Percentiles rank a stretch among this genome's conserved stretches.
Conservation (phyloP, 2,329 filamentous ascomycete genomes). For the Aspergillus arachidicola region DNA sequence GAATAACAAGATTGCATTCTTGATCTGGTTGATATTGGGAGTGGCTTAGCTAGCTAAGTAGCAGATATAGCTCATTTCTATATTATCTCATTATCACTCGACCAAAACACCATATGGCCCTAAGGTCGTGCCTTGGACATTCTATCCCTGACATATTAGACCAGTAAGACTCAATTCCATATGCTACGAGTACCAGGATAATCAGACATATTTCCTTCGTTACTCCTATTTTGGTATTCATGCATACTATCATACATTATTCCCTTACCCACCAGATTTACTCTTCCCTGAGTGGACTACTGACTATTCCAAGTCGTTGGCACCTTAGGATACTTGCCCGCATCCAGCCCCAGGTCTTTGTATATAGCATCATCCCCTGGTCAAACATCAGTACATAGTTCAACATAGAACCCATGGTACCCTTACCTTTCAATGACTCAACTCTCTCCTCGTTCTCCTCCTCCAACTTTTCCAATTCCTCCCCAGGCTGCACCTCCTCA, state of each 20-base stretch:
- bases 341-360: conserved; percentile 59
- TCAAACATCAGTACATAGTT: conserved; percentile 2
- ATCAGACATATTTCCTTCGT: not conserved
- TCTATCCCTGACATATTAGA: too few relatives aligned
- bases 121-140: too few relatives aligned
- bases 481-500: conserved; percentile 64
- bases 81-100: not conserved
- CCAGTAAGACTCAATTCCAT: not conserved
- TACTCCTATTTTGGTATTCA: not conserved
- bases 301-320: conserved; percentile 60
- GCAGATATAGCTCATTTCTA: not conserved
- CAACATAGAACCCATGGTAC: not conserved
- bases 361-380: conserved; percentile 63
- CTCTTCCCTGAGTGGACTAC: not conserved
- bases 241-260: not conserved
- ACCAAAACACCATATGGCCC: too few relatives aligned
- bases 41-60: not conserved
- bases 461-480: conserved; percentile 74
- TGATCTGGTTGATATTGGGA: not conserved
- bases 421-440: conserved; percentile 57
- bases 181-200: not conserved
- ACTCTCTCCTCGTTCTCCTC: conserved; percentile 73
- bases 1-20: not conserved
- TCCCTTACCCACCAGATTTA: not conserved
- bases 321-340: conserved; percentile 66